Conservation (phyloP, 2,329 filamentous ascomycete species). For the Cephalotrichum gorgonifer region DNA sequence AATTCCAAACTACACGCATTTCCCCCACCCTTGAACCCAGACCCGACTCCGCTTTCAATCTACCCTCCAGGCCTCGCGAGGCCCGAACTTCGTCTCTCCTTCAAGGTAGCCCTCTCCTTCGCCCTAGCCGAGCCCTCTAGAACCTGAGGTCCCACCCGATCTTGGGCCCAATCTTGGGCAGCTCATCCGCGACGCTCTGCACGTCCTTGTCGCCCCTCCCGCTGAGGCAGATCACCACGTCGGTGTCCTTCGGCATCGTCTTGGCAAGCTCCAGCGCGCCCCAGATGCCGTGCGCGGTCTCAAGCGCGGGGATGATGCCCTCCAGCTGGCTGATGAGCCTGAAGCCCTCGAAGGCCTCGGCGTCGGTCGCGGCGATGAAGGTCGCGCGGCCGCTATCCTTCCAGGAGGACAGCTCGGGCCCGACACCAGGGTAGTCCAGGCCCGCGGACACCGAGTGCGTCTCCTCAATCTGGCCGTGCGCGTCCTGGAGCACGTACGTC, state of each 20-base stretch:
- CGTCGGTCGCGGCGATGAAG: slow-evolving; percentile 86
- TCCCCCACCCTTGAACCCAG: not conserved
- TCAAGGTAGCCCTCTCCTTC: no score
- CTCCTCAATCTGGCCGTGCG: slow-evolving; percentile 85
- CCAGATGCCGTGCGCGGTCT: slow-evolving; percentile 86
- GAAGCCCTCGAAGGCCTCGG: slow-evolving; percentile 83
- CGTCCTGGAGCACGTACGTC: slow-evolving; percentile 89
- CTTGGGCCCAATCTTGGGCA: slow-evolving; percentile 77
- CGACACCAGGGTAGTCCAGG: slow-evolving; percentile 93
- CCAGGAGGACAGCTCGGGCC: slow-evolving; percentile 84
- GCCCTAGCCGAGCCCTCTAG: slow-evolving; percentile 19
- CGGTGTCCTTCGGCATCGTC: slow-evolving; percentile 78
- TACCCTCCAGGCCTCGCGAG: not conserved
- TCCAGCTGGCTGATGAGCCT: slow-evolving; percentile 75
- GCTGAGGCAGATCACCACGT: slow-evolving; percentile 87
- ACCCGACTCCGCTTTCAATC: not conserved
- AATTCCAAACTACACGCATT: not conserved
- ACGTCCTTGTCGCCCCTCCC: slow-evolving; percentile 97
- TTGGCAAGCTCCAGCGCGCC: slow-evolving; percentile 86
- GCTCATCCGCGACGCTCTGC: slow-evolving; percentile 90
- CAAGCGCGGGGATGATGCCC: slow-evolving; percentile 92
- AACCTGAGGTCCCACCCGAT: slow-evolving; percentile 68
- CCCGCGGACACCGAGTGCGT: slow-evolving; percentile 96
- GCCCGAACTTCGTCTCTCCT: not conserved
- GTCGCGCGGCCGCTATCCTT: slow-evolving; percentile 81